A percentile compares a stretch with the other conserved stretches of the same genome.
Conservation (phyloP, 2,329 filamentous ascomycete species). For the Plectosphaerella plurivora region DNA sequence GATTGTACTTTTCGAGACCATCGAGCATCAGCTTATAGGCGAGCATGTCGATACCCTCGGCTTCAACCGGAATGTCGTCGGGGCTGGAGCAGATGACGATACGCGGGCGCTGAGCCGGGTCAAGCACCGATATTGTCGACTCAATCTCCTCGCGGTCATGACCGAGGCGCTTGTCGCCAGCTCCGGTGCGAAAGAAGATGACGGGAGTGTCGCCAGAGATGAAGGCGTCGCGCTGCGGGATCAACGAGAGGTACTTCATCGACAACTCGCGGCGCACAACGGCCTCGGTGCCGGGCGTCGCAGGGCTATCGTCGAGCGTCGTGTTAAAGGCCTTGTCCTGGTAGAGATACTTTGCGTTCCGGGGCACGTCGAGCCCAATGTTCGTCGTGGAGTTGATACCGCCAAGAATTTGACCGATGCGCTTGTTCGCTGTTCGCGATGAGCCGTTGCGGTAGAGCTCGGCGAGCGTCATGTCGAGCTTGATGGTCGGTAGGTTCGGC, state of each 20-base stretch:
- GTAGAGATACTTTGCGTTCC: constrained; percentile 31
- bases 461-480: constrained; percentile 26
- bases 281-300: constrained; percentile 1
- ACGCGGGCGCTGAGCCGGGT: constrained; percentile 20
- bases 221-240: constrained; percentile 31
- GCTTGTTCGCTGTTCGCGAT: constrained; percentile 14
- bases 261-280: constrained; percentile 15
- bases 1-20: constrained; percentile 19
- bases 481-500: constrained; percentile 21
- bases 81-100: constrained; percentile 27
- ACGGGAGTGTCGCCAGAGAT: constrained; percentile 18
- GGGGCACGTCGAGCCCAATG: constrained; percentile 21
- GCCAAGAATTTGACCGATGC: constrained; percentile 24
- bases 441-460: constrained; percentile 25
- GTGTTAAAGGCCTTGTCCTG: constrained; percentile 26
- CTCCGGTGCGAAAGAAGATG: constrained; percentile 23
- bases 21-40: constrained; percentile 23
- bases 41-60: constrained; percentile 21
- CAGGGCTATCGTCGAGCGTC: constrained; percentile 7
- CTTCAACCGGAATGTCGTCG: constrained; percentile 15
- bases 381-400: constrained; percentile 18
- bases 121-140: constrained; percentile 22
- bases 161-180: constrained; percentile 12
- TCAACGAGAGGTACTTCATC: constrained; percentile 28
- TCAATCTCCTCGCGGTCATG: constrained; percentile 23